These are phyloP conservation scores for Micractinium sp. DNA, from an alignment of 139 green algal species.

Conservation along the genomic window DNA sequence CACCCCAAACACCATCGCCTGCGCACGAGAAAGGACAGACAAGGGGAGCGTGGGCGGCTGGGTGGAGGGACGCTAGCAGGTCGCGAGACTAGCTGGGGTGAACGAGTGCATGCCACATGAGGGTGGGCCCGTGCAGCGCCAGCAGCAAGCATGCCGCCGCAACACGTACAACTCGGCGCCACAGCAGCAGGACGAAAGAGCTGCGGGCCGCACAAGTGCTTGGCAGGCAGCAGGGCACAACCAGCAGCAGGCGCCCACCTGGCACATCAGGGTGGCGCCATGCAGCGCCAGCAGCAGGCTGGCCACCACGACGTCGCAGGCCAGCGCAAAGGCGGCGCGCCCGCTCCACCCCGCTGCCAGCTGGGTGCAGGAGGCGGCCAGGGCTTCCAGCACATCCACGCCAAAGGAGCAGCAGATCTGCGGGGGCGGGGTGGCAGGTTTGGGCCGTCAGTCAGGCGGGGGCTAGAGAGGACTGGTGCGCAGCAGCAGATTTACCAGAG, in stretches of 20 bases:
- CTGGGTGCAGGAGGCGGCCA: slow-evolving; percentile 79
- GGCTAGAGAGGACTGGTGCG: neutral
- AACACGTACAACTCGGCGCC: neutral
- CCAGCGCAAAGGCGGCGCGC: slow-evolving; percentile 15
- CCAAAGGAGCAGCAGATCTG: slow-evolving; percentile 89
- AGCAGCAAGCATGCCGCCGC: slow-evolving; percentile 31
- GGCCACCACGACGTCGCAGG: slow-evolving; percentile 34
- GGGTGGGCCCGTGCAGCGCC: slow-evolving; percentile 32
- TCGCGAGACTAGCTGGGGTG: neutral
- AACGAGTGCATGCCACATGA: slow-evolving; percentile 23
- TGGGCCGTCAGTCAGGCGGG: neutral
- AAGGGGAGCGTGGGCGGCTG: neutral
- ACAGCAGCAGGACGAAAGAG: neutral
- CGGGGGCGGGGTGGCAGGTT: neutral
- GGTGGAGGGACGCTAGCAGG: neutral
- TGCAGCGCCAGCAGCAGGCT: slow-evolving; percentile 40
- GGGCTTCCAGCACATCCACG: slow-evolving; percentile 82
- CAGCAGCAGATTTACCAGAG: neutral
- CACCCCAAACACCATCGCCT: slow-evolving; percentile 82
- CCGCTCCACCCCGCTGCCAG: neutral
- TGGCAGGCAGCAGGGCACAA: neutral
- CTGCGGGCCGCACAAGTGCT: neutral
- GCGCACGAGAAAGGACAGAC: neutral
- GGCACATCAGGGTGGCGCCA: slow-evolving; percentile 35
- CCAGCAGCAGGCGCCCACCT: neutral